Percentiles rank a stretch among this genome's conserved stretches.
Conservation (phyloP, 1,284 basidiomycete genomes). For the Cerioporus squamosus region DNA sequence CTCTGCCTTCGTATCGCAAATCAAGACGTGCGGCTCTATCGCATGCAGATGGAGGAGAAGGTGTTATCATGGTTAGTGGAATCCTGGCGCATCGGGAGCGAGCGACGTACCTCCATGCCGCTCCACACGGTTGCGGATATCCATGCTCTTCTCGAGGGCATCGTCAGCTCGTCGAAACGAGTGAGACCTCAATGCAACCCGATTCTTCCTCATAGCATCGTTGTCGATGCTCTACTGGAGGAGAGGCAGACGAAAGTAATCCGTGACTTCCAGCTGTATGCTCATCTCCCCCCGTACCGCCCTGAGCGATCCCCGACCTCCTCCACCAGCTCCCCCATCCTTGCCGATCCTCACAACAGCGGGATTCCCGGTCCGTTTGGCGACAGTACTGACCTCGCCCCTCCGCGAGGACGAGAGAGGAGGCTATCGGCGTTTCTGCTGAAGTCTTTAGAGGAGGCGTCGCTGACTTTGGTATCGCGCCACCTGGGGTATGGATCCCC, state of each 20-base stretch:
- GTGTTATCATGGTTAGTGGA: conserved; percentile 83
- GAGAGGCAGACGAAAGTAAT: conserved; percentile 63
- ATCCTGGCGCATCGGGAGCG: conserved; percentile 60
- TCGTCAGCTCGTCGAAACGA: conserved; percentile 58
- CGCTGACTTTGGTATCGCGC: conserved; percentile 51
- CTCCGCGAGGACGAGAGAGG: conserved; percentile 60
- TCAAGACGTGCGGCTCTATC: conserved; percentile 80
- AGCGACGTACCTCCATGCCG: conserved; percentile 43
- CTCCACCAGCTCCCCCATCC: not conserved
- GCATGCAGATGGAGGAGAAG: conserved; percentile 83
- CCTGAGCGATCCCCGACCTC: not conserved
- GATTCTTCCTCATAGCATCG: conserved; percentile 66
- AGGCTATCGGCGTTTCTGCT: conserved; percentile 69
- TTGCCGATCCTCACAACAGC: not conserved
- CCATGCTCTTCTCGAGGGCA: conserved; percentile 61
- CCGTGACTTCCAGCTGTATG: conserved; percentile 71
- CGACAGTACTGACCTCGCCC: conserved; percentile 36
- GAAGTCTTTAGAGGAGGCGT: conserved; percentile 58
- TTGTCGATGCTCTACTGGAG: conserved; percentile 63
- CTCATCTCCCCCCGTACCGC: conserved; percentile 55
- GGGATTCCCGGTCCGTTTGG: not conserved
- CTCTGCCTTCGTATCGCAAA: conserved; percentile 69
- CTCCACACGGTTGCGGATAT: conserved; percentile 64
- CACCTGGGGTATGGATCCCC: conserved; percentile 41
- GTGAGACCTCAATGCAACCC: conserved; percentile 50